Evolutionary conservation across 2,329 filamentous ascomycete species (phyloP), one percentile per base, ranked within the genome.

Genomic region (Trichoderma sp.): DNA sequence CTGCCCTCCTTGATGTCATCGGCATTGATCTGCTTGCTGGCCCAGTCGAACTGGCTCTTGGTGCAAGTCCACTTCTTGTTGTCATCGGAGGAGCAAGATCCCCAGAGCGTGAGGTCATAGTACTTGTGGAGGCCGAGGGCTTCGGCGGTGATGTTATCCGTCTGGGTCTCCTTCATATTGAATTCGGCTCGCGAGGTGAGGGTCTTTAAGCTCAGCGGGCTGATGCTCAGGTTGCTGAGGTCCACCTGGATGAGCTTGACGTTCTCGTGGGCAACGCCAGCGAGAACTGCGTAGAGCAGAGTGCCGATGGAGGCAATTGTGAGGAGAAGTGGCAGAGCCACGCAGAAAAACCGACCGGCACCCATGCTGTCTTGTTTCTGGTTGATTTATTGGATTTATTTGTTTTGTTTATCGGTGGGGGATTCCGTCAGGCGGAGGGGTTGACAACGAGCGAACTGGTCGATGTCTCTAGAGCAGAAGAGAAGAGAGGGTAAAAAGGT

Each of bases 31-130:
- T 90, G 87, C 76, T 92, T 86, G 81, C 91, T 88, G 77, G 92
- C 94, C 90, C 93, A 99, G 82, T 93, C 85, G 76, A 91, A 90
- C 80, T 91, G 84, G 69, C 90, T 86, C 76, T 90, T 85, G 68
- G 90, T 91, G 88, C 95, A 98, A 76, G 87, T 84, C 74, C 86
- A 85, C 74, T 86, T 85, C 74, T 75, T 75, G 75, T 87, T 86
- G 75, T 85, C 81, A 65, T 86, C 82, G 68, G 87, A 89, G 71
- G 85, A 84, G 88, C 96, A 98, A 87, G 94, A 97, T 79, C 92
- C 92, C 92, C 93, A 97, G 47, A 98, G 86, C 78, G 88, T 89
- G 79, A 98, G 86, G 73, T 92, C 88, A 87, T 98, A 98, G 78
- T 90, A 86, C 79, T 95, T 90, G 77, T 87, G 88, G 72, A 97